Conservation (phyloP, 306 rosid species). For the Pyrus pyrifolia region DNA sequence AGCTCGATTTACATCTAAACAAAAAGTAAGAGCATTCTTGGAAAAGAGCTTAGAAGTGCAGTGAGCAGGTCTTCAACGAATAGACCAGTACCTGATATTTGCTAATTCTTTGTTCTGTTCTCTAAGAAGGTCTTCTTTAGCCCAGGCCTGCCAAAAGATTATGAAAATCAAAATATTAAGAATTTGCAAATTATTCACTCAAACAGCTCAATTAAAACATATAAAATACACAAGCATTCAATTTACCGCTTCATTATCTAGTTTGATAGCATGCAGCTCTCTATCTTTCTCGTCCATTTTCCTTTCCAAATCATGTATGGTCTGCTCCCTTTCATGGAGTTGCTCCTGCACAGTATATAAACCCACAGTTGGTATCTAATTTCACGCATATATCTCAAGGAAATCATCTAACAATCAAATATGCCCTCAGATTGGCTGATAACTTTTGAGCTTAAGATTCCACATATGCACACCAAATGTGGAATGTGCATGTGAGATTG, state of each 20-base stretch:
- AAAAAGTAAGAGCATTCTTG: not conserved
- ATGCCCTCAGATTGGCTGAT: not conserved
- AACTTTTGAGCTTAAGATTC: not conserved
- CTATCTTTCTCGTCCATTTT: slow-evolving; percentile 84
- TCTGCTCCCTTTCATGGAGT: slow-evolving; percentile 65
- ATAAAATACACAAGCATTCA: slow-evolving; percentile 13
- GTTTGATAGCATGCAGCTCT: slow-evolving; percentile 72
- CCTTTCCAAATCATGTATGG: slow-evolving; percentile 70
- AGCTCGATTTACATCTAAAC: not conserved
- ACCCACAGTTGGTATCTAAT: slow-evolving; percentile 11
- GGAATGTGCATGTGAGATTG: not conserved
- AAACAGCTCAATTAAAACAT: not conserved
- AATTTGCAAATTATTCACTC: not conserved
- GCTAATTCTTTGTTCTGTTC: slow-evolving; percentile 87
- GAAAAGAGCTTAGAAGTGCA: not conserved
- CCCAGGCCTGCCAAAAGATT: slow-evolving; percentile 72
- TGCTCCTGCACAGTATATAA: slow-evolving; percentile 62
- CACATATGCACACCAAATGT: not conserved
- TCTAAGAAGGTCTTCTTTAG: slow-evolving; percentile 81
- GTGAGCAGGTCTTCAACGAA: not conserved
- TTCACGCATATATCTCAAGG: slow-evolving; percentile 7
- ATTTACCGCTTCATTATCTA: slow-evolving; percentile 92
- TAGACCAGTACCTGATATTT: slow-evolving; percentile 60
- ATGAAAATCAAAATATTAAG: not conserved
- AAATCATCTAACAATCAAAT: not conserved